Conservation (phyloP, 495 filamentous ascomycete genomes). For the Wilcoxina mikolae region DNA sequence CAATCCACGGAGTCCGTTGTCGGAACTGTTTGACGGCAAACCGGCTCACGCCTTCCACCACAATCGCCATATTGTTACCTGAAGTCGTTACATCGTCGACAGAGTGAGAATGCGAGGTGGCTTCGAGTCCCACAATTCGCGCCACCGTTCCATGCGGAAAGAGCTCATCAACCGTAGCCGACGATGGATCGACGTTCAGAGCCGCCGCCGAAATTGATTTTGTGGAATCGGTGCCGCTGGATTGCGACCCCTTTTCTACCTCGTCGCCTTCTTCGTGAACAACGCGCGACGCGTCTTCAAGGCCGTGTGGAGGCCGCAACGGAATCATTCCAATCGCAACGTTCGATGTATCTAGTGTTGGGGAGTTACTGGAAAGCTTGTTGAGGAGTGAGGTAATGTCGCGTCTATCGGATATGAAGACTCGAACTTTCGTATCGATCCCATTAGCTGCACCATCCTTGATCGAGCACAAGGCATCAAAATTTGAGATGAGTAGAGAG, state of each 20-base stretch:
- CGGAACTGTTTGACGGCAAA: constrained; percentile 59
- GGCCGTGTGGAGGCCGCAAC: constrained; percentile 37
- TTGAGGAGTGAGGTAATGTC: constrained; percentile 54
- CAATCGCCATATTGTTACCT: constrained; percentile 37
- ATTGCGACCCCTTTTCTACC: constrained; percentile 23
- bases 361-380: constrained; percentile 39
- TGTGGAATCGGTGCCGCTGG: neutral
- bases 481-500: neutral
- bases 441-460: neutral
- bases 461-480: neutral
- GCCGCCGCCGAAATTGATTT: constrained; percentile 4
- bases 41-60: constrained; percentile 72
- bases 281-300: constrained; percentile 25
- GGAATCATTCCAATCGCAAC: constrained; percentile 56
- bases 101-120: constrained; percentile 26
- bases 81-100: constrained; percentile 9
- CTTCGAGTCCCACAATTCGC: constrained; percentile 55
- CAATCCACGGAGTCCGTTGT: constrained; percentile 71
- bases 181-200: constrained; percentile 40
- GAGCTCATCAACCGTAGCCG: constrained; percentile 48
- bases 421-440: constrained; percentile 32
- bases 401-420: constrained; percentile 49
- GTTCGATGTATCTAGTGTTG: constrained; percentile 39
- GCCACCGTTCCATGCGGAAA: constrained; percentile 51
- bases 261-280: constrained; percentile 28